These are phyloP conservation scores for Kluyveromyces lactis DNA, from an alignment of 805 yeast genomes.

Conservation along the genomic window DNA sequence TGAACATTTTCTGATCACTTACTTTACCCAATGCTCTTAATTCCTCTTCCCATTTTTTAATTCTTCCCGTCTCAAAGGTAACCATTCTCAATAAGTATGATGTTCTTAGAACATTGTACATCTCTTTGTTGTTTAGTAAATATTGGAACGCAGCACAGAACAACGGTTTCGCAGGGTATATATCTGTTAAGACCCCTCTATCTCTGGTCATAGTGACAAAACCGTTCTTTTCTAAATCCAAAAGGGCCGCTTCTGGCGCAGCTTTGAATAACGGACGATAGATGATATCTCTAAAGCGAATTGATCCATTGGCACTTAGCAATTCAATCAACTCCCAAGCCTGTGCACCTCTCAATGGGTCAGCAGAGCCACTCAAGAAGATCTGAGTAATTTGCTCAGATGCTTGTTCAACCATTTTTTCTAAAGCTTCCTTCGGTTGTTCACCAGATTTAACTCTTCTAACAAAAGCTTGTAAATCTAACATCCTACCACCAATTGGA, in stretches of 20 bases:
- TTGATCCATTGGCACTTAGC: conserved; percentile 41
- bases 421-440: conserved; percentile 61
- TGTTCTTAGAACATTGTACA: conserved; percentile 56
- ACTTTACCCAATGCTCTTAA: conserved; percentile 47
- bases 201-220: conserved; percentile 63
- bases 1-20: conserved; percentile 45
- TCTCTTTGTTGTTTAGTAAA: conserved; percentile 47
- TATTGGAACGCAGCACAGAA: conserved; percentile 70
- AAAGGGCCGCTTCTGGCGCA: conserved; percentile 45
- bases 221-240: conserved; percentile 72
- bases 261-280: conserved; percentile 53
- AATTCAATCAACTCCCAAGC: conserved; percentile 77
- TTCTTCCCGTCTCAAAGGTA: conserved; percentile 50
- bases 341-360: conserved; percentile 65
- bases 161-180: conserved; percentile 78
- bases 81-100: conserved; percentile 48
- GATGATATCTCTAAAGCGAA: conserved; percentile 45
- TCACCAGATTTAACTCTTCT: conserved; percentile 89
- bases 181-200: conserved; percentile 60
- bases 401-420: conserved; percentile 75
- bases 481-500: conserved; percentile 91
- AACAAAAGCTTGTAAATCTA: conserved; percentile 83
- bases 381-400: conserved; percentile 83
- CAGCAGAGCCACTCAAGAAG: conserved; percentile 43
- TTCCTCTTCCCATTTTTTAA: conserved; percentile 64